Base-by-base conservation (phyloP, 23 red algal genomes). In the Gracilaria caudata region DNA sequence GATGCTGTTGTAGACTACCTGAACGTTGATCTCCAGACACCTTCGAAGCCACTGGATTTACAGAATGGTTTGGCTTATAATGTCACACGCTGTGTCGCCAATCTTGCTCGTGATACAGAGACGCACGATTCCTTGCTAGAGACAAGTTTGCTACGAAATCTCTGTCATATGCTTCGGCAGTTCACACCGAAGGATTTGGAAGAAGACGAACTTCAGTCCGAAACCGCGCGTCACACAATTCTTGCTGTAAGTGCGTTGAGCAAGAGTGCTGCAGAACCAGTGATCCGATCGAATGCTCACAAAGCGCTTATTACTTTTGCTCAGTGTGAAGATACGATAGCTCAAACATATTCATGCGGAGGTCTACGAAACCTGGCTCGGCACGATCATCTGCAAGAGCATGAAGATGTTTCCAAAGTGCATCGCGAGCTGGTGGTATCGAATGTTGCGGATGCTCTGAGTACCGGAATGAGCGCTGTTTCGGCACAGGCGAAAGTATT, bases 381-480 rank as follows among this genome's bases (percentile, higher is more conserved):
- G 20, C 87, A 91, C 64, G n/a, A 17, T 36, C 49, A 77, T 24
- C 16, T 20, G 17, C 14, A 80, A 35, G 20, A 64, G 8, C 19
- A 49, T 72, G 65, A 76, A 44, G 83, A 73, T 82, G 29, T 71
- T 19, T 39, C 56, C 7, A 76, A 61, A 54, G 87, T 91, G 7
- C 87, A 91, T 82, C 87, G 87, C 30, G 87, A 91, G 44, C 74
- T 91, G 17, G 87, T 91, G 13, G 77, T 91, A 16, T 37, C 37
- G 11, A 76, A 76, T 21, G 87, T 75, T 51, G 87, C 63, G 5
- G 60, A 81, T 46, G 87, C 87, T 19, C 71, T 91, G 65, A 25
- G n/a, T 30, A 34, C 16, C 11, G 78, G 77, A 19, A 81, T 91
- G 87, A 64, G 23, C 46, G 61, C 57, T 30, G 60, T 77, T 4